Evolutionary conservation across 164 flowering plant genomes (phyloP), one percentile per base, ranked within the genome.

Genomic region (Cinnamomum chago): DNA sequence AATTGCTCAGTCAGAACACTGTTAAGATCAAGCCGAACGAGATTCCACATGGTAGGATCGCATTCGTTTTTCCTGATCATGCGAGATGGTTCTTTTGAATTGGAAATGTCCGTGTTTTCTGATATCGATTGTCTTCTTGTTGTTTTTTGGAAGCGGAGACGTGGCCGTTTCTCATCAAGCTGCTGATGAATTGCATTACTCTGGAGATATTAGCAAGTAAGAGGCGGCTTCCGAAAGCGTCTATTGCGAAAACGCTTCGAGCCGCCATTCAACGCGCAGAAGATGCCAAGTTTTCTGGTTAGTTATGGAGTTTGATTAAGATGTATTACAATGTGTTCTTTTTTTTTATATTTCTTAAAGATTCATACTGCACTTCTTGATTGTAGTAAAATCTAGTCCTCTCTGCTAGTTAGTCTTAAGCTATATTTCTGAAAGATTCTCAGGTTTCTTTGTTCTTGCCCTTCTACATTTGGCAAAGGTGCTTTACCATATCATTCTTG

Each of bases 91-190:
- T 7, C 62, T 60, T 17, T 62, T 27, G n/a, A 14, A 9, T 28
- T 58, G 47, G n/a, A 22, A 13, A 47, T 51, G 50, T 51, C 2
- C 50, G 2, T 60, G 1, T 66, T 65, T 30, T 1, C 67, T 62
- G 18, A 22, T 52, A 74, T 27, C 66, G 35, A 18, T 22, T 28
- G 13, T 64, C 72, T n/a, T 50, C 58, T 70, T n/a, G 0, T 33
- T 72, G 65, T 79, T 24, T 71, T n/a, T 74, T 71, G 81, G 83
- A 92, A 96, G 99, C 91, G 23, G 91, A 92, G 80, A 89, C 97
- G 11, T 96, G 99, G 99, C 95, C 99, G 7, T 96, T 89, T 84
- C 86, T 96, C 47, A 55, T 90, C 40, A 82, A 75, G 35, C 71
- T 91, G 82, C 88, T 96, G 15, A 84, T 76, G 18, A 82, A 86